Conservation (phyloP, 148 eudicot species). For the Chenopodium quinoa region DNA sequence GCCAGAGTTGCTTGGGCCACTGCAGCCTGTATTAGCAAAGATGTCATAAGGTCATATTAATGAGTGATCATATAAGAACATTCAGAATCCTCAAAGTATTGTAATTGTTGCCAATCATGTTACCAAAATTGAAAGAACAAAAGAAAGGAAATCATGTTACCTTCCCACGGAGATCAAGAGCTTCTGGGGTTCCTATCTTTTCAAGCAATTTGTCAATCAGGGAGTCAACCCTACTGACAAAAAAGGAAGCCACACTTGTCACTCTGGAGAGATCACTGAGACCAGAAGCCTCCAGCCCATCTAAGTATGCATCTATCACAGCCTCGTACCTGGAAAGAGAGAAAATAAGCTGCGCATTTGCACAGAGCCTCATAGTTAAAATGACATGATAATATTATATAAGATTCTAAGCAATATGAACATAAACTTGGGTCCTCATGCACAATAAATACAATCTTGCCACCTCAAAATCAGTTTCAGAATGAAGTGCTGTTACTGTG, state of each 20-base stretch:
- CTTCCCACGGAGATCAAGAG: conserved; percentile 93
- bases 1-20: conserved; percentile 95
- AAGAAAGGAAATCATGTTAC: conserved; percentile 31
- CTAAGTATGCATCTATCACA: conserved; percentile 96
- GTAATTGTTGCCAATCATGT: not conserved
- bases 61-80: not conserved
- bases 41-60: not conserved
- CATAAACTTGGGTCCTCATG: not conserved
- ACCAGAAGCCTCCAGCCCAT: conserved; percentile 95
- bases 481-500: not conserved
- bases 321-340: conserved; percentile 92
- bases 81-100: not conserved
- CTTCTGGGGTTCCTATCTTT: conserved; percentile 89
- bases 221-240: conserved; percentile 93
- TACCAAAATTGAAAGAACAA: conserved; percentile 31
- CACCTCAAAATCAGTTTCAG: not conserved
- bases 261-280: conserved; percentile 86
- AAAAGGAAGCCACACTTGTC: conserved; percentile 97
- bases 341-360: conserved; percentile 75
- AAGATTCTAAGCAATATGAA: conserved; percentile 1
- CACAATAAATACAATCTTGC: not conserved
- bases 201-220: conserved; percentile 94
- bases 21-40: conserved; percentile 61
- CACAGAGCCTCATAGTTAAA: conserved; percentile 30
- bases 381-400: conserved; percentile 7